phyloP scores from a whole-genome alignment of 345 rosid species.

The Syzygium oleosum region DNA sequence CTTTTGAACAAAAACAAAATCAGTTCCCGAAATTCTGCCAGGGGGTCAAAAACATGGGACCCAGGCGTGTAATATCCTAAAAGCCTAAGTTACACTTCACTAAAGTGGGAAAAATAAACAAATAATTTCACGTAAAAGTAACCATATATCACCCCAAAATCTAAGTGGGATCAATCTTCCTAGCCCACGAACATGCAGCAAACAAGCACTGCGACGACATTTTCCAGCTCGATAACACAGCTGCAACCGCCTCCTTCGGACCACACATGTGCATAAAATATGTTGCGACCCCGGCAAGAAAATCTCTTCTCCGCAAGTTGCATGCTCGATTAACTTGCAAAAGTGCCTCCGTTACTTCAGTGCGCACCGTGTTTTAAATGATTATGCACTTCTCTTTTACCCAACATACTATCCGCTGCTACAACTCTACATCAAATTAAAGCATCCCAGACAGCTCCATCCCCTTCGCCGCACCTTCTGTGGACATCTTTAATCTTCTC shows the following conservation, averaged over 20 bases:
- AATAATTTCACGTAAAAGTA: neutral
- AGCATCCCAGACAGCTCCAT: constrained; percentile 78
- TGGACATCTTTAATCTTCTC: constrained; percentile 83
- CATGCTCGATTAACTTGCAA: neutral
- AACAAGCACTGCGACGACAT: neutral
- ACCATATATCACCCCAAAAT: neutral
- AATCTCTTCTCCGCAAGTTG: neutral
- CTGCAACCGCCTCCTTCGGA: neutral
- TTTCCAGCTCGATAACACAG: neutral
- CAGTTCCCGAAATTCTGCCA: neutral
- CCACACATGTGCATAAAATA: neutral
- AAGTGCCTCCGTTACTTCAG: neutral
- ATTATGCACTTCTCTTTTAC: neutral
- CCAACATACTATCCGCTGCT: neutral
- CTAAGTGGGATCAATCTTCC: neutral
- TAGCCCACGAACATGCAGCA: neutral
- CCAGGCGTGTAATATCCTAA: neutral
- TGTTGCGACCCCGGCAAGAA: neutral
- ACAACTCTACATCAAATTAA: constrained; percentile 11
- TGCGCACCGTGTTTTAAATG: neutral
- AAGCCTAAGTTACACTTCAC: neutral
- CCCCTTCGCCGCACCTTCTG: constrained; percentile 85
- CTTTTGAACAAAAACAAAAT: neutral
- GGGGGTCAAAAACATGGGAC: neutral
- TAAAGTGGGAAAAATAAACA: neutral